Base-by-base conservation (phyloP, 495 filamentous ascomycete species). In the Talaromyces stipitatus region DNA sequence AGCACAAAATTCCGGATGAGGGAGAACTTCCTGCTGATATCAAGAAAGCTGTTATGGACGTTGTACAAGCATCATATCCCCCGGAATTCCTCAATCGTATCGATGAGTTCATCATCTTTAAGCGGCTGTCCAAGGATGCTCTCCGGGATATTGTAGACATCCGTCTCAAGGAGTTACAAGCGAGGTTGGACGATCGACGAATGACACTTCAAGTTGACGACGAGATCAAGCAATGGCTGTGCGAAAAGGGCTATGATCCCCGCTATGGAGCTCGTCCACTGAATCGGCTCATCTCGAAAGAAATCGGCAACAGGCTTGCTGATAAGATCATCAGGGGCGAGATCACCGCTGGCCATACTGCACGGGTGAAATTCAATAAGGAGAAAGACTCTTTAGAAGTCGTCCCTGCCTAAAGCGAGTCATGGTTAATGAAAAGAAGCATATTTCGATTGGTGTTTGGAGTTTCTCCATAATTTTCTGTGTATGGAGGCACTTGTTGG, bases 71-170 rank as follows among this genome's bases (percentile, higher is more conserved):
- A 63, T 75, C 75, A 10, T 96, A 97, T 66, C 80, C 92, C 4
- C 94, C 95, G 11, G 92, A 97, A 66, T 98, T 97, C 77, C 79
- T 97, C 54, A 97, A 98, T 71, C 83, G 94, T 6, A 89, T 97
- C 54, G 94, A 97, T 70, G 91, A 95, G 54, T 96, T 97, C 74
- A 96, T 97, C 69, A 77, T 97, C 65, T 97, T 97, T 80, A 88
- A 87, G 65, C 82, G 91, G 8, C 82, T 97, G 2, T 90, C 88
- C 0, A 73, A 78, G 18, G 77, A 81, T 23, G 91, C 94, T 45
- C 82, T 97, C 24, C 76, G 91, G 6, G 94, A 95, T 62, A 97
- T 97, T 54, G 90, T 97, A 50, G 89, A 97, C 62, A 96, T 97
- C 56, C 82, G 94, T 51, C 74, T 97, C 32, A 82, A 79, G 53